Percentiles rank a stretch among this genome's conserved stretches.
These are phyloP conservation scores for Musa balbisiana DNA, from an alignment of 202 grass and related monocot genomes.

Conservation along the genomic window DNA sequence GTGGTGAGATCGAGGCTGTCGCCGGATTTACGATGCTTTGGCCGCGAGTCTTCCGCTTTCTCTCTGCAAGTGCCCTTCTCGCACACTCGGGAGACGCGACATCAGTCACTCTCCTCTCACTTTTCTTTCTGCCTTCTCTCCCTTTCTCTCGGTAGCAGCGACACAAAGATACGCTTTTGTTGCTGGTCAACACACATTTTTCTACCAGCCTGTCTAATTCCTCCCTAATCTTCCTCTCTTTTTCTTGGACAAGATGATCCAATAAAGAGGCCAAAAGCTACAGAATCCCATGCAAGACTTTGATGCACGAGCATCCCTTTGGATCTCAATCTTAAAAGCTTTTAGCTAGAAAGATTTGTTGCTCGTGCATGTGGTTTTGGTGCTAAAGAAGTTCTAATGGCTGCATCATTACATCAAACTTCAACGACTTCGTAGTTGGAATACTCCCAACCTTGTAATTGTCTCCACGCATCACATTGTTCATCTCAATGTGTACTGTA, in stretches of 20 bases:
- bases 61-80: no score
- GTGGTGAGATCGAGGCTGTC: no score
- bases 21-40: no score
- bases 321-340: slow-evolving; percentile 26
- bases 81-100: no score
- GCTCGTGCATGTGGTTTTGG: neutral
- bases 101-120: no score
- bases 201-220: neutral
- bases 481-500: neutral
- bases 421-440: slow-evolving; percentile 22
- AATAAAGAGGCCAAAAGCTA: slow-evolving; percentile 36
- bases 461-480: neutral
- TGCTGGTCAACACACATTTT: no score
- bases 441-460: neutral
- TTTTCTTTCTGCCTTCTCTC: no score
- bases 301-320: no score
- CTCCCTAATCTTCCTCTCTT: neutral
- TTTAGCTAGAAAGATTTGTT: no score
- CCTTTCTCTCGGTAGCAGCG: no score
- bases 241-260: slow-evolving; percentile 8
- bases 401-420: slow-evolving; percentile 24
- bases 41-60: no score
- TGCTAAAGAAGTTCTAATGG: slow-evolving; percentile 21
- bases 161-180: no score
- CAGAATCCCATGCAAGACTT: neutral